Conservation (phyloP, 192 early-diverging fungal genomes). For the Rhizophagus clarus region DNA sequence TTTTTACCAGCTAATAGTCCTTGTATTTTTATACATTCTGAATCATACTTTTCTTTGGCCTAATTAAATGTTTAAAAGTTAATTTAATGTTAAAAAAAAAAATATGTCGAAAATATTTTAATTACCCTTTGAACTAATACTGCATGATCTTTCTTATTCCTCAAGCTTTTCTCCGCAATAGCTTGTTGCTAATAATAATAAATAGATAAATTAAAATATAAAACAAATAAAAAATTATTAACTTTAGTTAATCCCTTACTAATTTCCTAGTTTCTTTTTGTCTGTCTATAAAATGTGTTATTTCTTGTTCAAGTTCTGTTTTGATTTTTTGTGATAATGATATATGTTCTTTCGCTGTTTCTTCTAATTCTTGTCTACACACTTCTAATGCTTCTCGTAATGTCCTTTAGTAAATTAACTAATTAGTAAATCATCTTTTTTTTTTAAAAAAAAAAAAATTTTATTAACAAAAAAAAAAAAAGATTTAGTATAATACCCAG, state of each 20-base stretch:
- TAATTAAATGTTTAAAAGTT: slow-evolving; percentile 14
- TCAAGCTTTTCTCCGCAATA: slow-evolving; percentile 51
- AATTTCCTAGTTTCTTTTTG: slow-evolving; percentile 67
- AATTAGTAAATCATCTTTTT: not conserved
- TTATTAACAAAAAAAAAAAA: not conserved
- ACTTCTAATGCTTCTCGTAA: slow-evolving; percentile 59
- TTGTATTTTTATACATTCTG: slow-evolving; percentile 43
- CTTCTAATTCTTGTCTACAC: slow-evolving; percentile 63
- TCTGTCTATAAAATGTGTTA: slow-evolving; percentile 62
- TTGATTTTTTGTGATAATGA: slow-evolving; percentile 66
- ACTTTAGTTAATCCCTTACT: slow-evolving; percentile 34
- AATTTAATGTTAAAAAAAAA: not conserved
- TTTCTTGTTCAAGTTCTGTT: slow-evolving; percentile 58
- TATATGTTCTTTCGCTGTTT: slow-evolving; percentile 61
- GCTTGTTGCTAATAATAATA: slow-evolving; percentile 41
- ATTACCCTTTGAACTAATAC: slow-evolving; percentile 48
- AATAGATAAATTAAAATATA: not conserved
- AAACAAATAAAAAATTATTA: not conserved
- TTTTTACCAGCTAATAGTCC: slow-evolving; percentile 39
- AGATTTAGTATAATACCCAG: slow-evolving; percentile 48
- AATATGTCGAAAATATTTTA: not conserved
- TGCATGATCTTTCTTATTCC: slow-evolving; percentile 56
- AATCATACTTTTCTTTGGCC: slow-evolving; percentile 50
- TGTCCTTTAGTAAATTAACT: slow-evolving; percentile 40
- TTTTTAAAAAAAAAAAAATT: too few species aligned